A percentile compares a stretch with the other conserved stretches of the same genome.
Conservation (phyloP, 306 rosid genomes). For the Hylodesmum podocarpum region DNA sequence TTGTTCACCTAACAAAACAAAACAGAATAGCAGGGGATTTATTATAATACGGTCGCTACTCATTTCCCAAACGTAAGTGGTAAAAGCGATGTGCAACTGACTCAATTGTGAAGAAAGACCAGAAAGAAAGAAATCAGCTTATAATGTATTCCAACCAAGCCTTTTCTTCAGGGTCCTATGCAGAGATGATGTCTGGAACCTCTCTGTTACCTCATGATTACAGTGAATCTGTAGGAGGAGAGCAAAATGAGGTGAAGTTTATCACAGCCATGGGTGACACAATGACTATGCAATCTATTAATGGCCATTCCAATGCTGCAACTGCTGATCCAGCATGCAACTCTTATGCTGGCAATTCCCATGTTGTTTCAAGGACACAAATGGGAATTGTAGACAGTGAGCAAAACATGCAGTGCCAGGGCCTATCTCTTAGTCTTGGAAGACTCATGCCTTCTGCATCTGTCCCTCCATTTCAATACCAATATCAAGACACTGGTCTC, state of each 20-base stretch:
- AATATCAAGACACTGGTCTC: slow-evolving; percentile 46
- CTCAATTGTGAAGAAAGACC: slow-evolving; percentile 39
- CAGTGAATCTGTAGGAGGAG: slow-evolving; percentile 41
- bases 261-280: slow-evolving; percentile 47
- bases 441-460: slow-evolving; percentile 51
- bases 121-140: slow-evolving; percentile 26
- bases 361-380: slow-evolving; percentile 28
- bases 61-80: slow-evolving; percentile 35
- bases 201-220: slow-evolving; percentile 48
- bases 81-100: slow-evolving; percentile 38
- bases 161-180: slow-evolving; percentile 53
- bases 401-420: slow-evolving; percentile 57
- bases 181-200: slow-evolving; percentile 44
- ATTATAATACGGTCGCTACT: slow-evolving; percentile 28
- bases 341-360: slow-evolving; percentile 40
- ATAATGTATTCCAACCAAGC: slow-evolving; percentile 62
- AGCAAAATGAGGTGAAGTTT: slow-evolving; percentile 59
- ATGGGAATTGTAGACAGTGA: slow-evolving; percentile 37
- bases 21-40: slow-evolving; percentile 26
- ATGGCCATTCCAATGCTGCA: slow-evolving; percentile 32
- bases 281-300: slow-evolving; percentile 32
- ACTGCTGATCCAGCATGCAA: slow-evolving; percentile 32
- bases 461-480: slow-evolving; percentile 52
- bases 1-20: not conserved
- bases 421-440: slow-evolving; percentile 74